Evolutionary conservation across 2,329 filamentous ascomycete species (phyloP), one percentile per base, ranked within the genome.

Genomic region (Colletotrichum costaricense): DNA sequence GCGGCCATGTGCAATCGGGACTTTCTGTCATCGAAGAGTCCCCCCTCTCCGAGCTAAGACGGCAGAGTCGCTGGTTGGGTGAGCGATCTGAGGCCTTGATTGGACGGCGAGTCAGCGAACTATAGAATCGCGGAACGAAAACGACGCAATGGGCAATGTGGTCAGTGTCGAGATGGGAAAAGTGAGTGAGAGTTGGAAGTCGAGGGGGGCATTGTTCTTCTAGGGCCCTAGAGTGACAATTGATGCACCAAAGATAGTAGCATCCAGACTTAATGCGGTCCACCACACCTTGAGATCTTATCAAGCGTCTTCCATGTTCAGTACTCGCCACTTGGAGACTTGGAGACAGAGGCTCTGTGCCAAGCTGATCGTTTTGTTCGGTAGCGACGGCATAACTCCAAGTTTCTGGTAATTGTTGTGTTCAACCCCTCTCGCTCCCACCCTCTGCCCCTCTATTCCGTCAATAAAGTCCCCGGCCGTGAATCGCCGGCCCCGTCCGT

Each of bases 401-500:
- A 22, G 6, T n/a, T 22, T n/a, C 42, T 52, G 8, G 42, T 63
- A 35, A 33, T n/a, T 59, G 56, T 19, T 24, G 42, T n/a, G 5
- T 49, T 49, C 19, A 49, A 49, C 42, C 42, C 42, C 42, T 49
- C 42, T 49, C 42, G 42, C 42, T 49, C 42, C 42, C 7, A 4
- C 42, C 30, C 56, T 54, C 16, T 22, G 9, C 38, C 24, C 63
- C 63, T 14, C 30, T 28, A 30, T 38, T 49, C 30, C 49, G 30
- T 14, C 22, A 12, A 28, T 16, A 9, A 46, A 38, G 58, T 64
- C 54, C 46, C 69, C 69, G 69, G 66, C 38, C 30, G 35, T 30
- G 46, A 24, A 69, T 24, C 30, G 66, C 66, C 70, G 70, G 70
- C 42, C 24, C 70, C 66, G 70, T 72, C 70, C 65, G 70, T 73